Evolutionary conservation across 805 yeast species (phyloP).

Genomic region (Metschnikowia gelsemii): DNA sequence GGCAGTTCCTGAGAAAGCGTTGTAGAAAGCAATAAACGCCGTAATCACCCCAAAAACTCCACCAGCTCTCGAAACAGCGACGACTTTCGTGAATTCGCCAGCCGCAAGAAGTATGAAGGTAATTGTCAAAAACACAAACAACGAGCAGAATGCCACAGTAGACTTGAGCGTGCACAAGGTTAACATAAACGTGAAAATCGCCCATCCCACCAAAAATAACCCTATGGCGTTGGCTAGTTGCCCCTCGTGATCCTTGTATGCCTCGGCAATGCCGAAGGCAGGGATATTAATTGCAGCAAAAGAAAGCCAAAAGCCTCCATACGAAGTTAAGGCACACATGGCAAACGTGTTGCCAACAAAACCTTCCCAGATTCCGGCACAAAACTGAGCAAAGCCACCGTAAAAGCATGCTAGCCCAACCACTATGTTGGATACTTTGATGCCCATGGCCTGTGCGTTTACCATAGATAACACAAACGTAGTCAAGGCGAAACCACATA

Average conservation of each 20-base stretch:
- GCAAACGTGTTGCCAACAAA: slow-evolving; percentile 23
- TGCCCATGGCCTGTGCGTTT: slow-evolving; percentile 24
- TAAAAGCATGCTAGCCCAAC: slow-evolving; percentile 23
- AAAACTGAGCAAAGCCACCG: slow-evolving; percentile 22
- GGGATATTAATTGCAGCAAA: slow-evolving; percentile 59
- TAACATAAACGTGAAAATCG: slow-evolving; percentile 40
- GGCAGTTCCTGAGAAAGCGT: slow-evolving; percentile 43
- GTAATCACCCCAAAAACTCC: slow-evolving; percentile 45
- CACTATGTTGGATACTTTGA: slow-evolving; percentile 16
- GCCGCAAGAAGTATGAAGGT: slow-evolving; percentile 39
- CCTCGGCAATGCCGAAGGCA: slow-evolving; percentile 57
- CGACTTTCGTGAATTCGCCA: slow-evolving; percentile 32
- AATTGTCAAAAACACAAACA: slow-evolving; percentile 32
- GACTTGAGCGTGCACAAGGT: slow-evolving; percentile 38
- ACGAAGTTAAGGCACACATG: slow-evolving; percentile 20
- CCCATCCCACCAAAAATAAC: slow-evolving; percentile 41
- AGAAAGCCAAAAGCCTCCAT: slow-evolving; percentile 70
- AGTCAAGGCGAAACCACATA: slow-evolving; percentile 23
- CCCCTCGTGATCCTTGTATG: slow-evolving; percentile 34
- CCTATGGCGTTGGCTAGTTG: slow-evolving; percentile 35
- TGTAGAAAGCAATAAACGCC: slow-evolving; percentile 40
- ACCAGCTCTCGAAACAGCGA: slow-evolving; percentile 35
- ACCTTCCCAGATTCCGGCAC: slow-evolving; percentile 24
- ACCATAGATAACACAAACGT: slow-evolving; percentile 22
- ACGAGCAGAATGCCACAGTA: slow-evolving; percentile 35